phyloP scores from a whole-genome alignment of 225 moss, liverwort and hornwort species.

The Straminergon stramineum region DNA sequence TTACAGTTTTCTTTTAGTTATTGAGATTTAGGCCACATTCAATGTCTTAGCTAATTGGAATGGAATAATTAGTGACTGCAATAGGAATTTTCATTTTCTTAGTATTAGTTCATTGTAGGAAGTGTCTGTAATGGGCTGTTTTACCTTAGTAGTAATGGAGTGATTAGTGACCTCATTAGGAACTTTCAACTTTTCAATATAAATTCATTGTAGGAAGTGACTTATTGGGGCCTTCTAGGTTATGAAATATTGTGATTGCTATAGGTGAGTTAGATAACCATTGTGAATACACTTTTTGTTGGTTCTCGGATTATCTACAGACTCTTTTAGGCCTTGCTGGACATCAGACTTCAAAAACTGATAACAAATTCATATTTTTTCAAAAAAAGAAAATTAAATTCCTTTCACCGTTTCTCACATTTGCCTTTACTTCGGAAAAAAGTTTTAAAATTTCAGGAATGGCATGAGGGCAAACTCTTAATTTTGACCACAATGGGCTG shows the following conservation, averaged over 20 bases:
- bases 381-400: neutral
- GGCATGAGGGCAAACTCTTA: neutral
- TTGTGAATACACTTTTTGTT: neutral
- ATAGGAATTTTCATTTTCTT: no score
- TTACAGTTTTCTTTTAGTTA: no score
- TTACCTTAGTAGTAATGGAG: no score
- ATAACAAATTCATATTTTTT: neutral
- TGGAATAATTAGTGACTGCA: no score
- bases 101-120: no score
- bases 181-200: neutral
- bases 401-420: rapidly evolving
- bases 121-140: no score
- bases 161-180: no score
- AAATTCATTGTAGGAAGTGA: neutral
- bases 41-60: neutral
- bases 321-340: neutral
- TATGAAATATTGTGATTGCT: neutral
- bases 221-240: rapidly evolving
- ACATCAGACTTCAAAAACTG: neutral
- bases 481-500: rapidly evolving
- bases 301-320: rapidly evolving
- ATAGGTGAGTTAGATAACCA: neutral
- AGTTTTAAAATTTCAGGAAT: neutral
- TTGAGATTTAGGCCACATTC: neutral
- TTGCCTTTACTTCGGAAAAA: neutral